Evolutionary conservation across 192 early-diverging fungal species (phyloP), one percentile per base, ranked within the genome.

Genomic region (Coemansia furcata): DNA sequence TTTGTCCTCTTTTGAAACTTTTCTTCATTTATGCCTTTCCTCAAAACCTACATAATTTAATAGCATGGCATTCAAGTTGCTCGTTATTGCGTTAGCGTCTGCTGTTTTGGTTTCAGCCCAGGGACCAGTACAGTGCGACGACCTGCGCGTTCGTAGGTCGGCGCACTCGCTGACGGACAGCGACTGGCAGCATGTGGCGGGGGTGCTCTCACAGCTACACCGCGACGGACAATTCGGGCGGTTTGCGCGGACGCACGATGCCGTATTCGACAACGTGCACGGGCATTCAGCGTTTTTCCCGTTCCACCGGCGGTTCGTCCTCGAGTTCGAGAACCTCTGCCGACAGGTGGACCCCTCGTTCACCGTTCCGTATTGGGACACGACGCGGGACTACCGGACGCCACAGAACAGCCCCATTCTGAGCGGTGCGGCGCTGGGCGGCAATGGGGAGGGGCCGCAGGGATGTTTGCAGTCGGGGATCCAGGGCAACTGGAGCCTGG

Each of bases 261-360:
- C 50, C 1, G 61, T 78, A 10, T 83, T 83, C 40, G 64, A 72
- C 46, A 33, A 60, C 2, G 80, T 83, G 36, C 80, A 83, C 26
- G 80, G 80, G 42, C 58, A 66, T 10, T 67, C 80, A 2, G 70
- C 76, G 2, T 85, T 85, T 59, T 77, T 82, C 42, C 75, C 79
- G 23, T 85, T 78, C 68, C 83, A 85, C 59, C 72, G 83, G 11
- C 72, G 76, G 60, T 85, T 85, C 47, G 68, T 82, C 37, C 65
- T 76, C 7, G 83, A 85, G 44, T 75, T 85, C 49, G 83, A 85
- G 49, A 66, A 78, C 57, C 21, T 76, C 15, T 67, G 79, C 1
- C 66, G 73, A 17, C 21, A 63, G 40, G 73, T 78, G 40, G 73
- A 78, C 21, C 73, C 78, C 4, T 42, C 52, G 2, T 76, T 85